phyloP scores from a whole-genome alignment of 2,329 filamentous ascomycete species.

The Penicillium occitanis region DNA sequence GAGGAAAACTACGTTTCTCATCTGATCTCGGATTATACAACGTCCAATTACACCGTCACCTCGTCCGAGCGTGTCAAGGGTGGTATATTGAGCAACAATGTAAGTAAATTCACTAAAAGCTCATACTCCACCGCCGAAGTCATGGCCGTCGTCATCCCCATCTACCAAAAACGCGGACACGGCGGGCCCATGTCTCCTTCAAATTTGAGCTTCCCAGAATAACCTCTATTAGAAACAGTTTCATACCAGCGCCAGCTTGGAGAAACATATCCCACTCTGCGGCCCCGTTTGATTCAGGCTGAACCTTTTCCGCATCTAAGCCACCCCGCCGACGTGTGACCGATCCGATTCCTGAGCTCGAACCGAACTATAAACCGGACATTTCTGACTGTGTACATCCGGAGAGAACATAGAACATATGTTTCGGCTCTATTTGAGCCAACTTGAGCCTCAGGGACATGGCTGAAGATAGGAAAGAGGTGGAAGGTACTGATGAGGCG shows the following conservation, averaged over 20 bases:
- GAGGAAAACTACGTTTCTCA: background rate
- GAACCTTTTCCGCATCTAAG: slow-evolving; percentile 7
- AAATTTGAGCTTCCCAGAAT: slow-evolving; percentile 1
- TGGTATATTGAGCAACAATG: background rate
- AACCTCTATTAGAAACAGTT: slow-evolving; percentile 2
- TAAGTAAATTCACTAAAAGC: slow-evolving; percentile 6
- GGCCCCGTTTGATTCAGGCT: background rate
- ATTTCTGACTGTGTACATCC: background rate
- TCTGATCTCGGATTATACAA: background rate
- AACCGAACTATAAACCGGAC: background rate
- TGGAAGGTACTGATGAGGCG: slow-evolving; percentile 38
- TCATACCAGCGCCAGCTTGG: background rate
- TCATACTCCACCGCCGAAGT: slow-evolving; percentile 7
- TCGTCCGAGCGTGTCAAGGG: background rate
- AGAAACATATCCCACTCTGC: background rate
- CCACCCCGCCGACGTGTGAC: slow-evolving; percentile 9
- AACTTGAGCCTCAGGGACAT: slow-evolving; percentile 34
- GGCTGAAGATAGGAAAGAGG: slow-evolving; percentile 36
- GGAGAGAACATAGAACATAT: slow-evolving; percentile 28
- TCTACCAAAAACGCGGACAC: background rate
- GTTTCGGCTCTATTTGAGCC: slow-evolving; percentile 30
- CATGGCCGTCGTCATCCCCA: slow-evolving; percentile 14
- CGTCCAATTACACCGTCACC: background rate
- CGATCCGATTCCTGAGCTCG: background rate
- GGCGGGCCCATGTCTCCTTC: slow-evolving; percentile 6